These are phyloP conservation scores for Cyclotella cryptica DNA, from an alignment of 108 stramenopile species.

Conservation along the genomic window DNA sequence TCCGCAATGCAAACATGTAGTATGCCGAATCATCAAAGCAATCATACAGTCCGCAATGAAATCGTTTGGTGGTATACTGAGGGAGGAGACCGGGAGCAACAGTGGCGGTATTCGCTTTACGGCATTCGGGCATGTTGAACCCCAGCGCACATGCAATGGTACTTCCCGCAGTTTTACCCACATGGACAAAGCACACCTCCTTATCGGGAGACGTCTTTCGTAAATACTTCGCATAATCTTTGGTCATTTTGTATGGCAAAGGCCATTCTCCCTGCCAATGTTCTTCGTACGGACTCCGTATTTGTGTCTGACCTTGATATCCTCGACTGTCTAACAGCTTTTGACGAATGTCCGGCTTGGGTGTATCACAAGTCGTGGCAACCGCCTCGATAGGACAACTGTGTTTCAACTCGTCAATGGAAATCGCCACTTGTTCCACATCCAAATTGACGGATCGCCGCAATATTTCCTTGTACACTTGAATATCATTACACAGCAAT, in stretches of 20 bases:
- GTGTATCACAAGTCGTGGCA: constrained; percentile 3
- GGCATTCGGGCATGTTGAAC: constrained; percentile 19
- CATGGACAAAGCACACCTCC: constrained; percentile 2
- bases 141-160: constrained; percentile 26
- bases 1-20: constrained; percentile 16
- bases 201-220: neutral
- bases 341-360: constrained; percentile 5
- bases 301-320: neutral
- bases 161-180: constrained; percentile 29
- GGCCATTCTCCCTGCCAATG: constrained; percentile 18
- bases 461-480: constrained; percentile 27
- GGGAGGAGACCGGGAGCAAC: constrained; percentile 17
- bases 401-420: constrained; percentile 17
- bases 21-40: constrained; percentile 30
- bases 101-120: neutral
- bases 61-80: constrained; percentile 14
- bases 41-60: constrained; percentile 22
- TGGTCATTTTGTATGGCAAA: constrained; percentile 15
- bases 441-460: constrained; percentile 18
- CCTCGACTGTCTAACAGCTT: constrained; percentile 1
- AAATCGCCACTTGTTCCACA: constrained; percentile 3
- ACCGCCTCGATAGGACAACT: constrained; percentile 22
- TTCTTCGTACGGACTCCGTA: constrained; percentile 13
- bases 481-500: constrained; percentile 10
- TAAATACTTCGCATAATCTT: constrained; percentile 8